phyloP scores from a whole-genome alignment of 306 rosid species.

The Fagus crenata region DNA sequence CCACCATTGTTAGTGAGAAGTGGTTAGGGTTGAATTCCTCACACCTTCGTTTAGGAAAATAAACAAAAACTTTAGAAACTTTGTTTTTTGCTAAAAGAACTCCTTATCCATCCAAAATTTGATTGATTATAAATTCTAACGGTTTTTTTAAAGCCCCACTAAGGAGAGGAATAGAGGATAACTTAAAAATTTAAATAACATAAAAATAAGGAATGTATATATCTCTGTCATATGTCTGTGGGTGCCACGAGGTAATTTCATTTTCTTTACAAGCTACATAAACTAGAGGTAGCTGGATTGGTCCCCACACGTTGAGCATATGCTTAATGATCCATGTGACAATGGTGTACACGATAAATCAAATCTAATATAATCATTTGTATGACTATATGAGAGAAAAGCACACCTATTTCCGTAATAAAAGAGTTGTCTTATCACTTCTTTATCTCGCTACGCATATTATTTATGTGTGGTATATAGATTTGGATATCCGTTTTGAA shows the following conservation, averaged over 20 bases:
- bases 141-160: no score
- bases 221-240: background rate
- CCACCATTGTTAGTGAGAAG: no score
- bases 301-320: conserved; percentile 17
- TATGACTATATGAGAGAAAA: background rate
- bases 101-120: no score
- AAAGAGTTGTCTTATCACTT: background rate
- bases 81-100: no score
- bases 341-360: conserved; percentile 14
- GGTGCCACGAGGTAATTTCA: conserved; percentile 4
- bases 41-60: no score
- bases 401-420: background rate
- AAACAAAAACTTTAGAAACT: no score
- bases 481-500: background rate
- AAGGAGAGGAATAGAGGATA: background rate
- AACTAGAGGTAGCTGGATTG: background rate
- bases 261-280: background rate
- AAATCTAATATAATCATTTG: background rate
- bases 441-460: background rate
- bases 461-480: no score
- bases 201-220: background rate
- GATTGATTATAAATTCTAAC: no score
- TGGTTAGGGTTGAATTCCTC: no score
- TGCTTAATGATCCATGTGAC: conserved; percentile 29
- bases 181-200: background rate